These are phyloP conservation scores for Phytopythium chamaehyphon DNA, from an alignment of 352 stramenopile genomes.

Conservation along the genomic window DNA sequence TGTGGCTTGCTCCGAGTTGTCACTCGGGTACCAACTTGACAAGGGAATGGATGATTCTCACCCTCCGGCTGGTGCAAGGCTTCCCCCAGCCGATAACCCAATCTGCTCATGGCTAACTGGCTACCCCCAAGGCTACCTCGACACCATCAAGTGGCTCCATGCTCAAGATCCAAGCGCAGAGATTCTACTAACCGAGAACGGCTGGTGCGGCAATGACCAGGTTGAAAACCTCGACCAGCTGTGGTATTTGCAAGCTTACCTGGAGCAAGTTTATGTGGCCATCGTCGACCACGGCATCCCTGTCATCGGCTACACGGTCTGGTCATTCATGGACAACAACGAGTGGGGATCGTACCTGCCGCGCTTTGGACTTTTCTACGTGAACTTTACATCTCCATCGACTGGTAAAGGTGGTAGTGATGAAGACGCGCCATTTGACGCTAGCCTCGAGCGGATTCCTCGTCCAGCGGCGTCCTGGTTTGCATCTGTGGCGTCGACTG, in stretches of 20 bases:
- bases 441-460: slow-evolving; percentile 32
- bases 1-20: slow-evolving; percentile 21
- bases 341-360: slow-evolving; percentile 87
- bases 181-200: slow-evolving; percentile 23
- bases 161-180: slow-evolving; percentile 17
- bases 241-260: slow-evolving; percentile 48
- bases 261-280: slow-evolving; percentile 57
- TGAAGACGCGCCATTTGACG: slow-evolving; percentile 14
- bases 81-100: slow-evolving; percentile 5
- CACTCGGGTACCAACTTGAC: slow-evolving; percentile 39
- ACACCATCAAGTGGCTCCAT: slow-evolving; percentile 38
- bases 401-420: slow-evolving; percentile 20
- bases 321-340: slow-evolving; percentile 94
- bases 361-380: slow-evolving; percentile 53
- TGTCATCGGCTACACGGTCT: slow-evolving; percentile 91
- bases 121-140: slow-evolving; percentile 28
- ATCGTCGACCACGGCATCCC: slow-evolving; percentile 56
- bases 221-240: slow-evolving; percentile 23
- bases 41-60: slow-evolving; percentile 48
- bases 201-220: slow-evolving; percentile 24
- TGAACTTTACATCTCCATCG: slow-evolving; percentile 35
- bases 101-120: slow-evolving; percentile 19
- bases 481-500: slow-evolving; percentile 40
- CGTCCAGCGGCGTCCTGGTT: slow-evolving; percentile 57
- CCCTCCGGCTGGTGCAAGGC: slow-evolving; percentile 46